Evolutionary conservation across 768 basidiomycete genomes (phyloP).

Genomic region (Boletus subcaerulescens): DNA sequence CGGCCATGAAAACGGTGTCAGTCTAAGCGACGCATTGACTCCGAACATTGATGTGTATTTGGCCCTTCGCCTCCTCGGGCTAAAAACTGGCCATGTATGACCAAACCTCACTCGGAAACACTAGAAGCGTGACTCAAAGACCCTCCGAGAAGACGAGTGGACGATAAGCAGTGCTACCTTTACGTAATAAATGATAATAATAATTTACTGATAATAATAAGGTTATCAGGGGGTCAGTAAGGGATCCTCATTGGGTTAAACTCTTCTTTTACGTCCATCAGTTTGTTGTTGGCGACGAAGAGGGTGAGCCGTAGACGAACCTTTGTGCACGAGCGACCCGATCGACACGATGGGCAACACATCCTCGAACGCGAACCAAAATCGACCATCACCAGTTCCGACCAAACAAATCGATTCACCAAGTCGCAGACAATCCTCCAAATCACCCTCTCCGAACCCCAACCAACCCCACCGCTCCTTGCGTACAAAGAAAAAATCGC

Average conservation of each 20-base stretch:
- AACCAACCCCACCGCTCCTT: conserved; percentile 56
- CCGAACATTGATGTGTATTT: conserved; percentile 11
- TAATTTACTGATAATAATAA: conserved; percentile 15
- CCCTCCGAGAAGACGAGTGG: neutral
- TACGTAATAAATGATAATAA: conserved; percentile 11
- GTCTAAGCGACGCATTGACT: neutral
- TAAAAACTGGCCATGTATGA: neutral
- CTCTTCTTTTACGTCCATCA: conserved; percentile 35
- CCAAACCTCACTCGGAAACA: too few species aligned
- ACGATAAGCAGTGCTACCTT: neutral
- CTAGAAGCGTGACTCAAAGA: too few species aligned
- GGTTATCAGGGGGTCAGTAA: conserved; percentile 16
- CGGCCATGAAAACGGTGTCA: conserved; percentile 18
- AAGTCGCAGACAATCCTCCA: conserved; percentile 18
- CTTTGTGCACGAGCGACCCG: conserved; percentile 16
- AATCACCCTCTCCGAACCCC: conserved; percentile 40
- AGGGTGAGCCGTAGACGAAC: conserved; percentile 9
- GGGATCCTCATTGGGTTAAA: conserved; percentile 24
- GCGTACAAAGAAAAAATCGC: conserved; percentile 65
- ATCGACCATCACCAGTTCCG: conserved; percentile 24
- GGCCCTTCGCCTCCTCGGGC: neutral
- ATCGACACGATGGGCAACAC: conserved; percentile 34
- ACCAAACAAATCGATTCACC: conserved; percentile 27
- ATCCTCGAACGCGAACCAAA: conserved; percentile 30
- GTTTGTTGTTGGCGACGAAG: conserved; percentile 22